phyloP scores from a whole-genome alignment of 1,139 yeast species.

The Debaryomycetaceae sp. region DNA sequence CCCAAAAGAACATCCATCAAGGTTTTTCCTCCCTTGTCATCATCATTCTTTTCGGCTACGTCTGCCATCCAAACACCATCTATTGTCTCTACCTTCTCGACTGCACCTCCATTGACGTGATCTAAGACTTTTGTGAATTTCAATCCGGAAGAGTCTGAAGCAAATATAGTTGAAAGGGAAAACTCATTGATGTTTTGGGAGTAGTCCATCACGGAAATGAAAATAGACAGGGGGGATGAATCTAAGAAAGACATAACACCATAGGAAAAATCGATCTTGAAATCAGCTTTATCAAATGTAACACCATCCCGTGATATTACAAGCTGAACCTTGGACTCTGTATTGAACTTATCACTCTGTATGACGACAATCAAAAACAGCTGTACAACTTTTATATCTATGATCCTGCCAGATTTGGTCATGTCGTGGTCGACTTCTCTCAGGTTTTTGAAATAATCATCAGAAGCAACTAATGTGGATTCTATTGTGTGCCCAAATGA shows the following conservation, averaged over 20 bases:
- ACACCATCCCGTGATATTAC: conserved; percentile 59
- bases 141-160: conserved; percentile 65
- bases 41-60: conserved; percentile 13
- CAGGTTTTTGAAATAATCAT: conserved; percentile 52
- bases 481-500: conserved; percentile 42
- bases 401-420: conserved; percentile 37
- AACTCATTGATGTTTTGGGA: conserved; percentile 13
- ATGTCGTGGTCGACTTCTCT: conserved; percentile 18
- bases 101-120: conserved; percentile 38
- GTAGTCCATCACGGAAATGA: conserved; percentile 46
- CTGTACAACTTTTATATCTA: conserved; percentile 48
- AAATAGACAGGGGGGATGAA: conserved; percentile 55
- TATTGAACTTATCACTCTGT: conserved; percentile 45
- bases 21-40: conserved; percentile 16
- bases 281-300: conserved; percentile 49
- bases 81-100: conserved; percentile 54
- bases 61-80: conserved; percentile 60
- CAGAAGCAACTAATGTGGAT: conserved; percentile 42
- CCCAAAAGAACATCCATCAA: conserved; percentile 28
- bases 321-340: conserved; percentile 41
- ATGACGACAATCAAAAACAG: conserved; percentile 53
- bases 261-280: conserved; percentile 41
- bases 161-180: conserved; percentile 41
- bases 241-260: conserved; percentile 53
- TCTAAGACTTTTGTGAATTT: conserved; percentile 48